Percentiles rank a stretch among this genome's conserved stretches.
Conservation (phyloP, 2,329 filamentous ascomycete genomes). For the Sporothrix phasma region DNA sequence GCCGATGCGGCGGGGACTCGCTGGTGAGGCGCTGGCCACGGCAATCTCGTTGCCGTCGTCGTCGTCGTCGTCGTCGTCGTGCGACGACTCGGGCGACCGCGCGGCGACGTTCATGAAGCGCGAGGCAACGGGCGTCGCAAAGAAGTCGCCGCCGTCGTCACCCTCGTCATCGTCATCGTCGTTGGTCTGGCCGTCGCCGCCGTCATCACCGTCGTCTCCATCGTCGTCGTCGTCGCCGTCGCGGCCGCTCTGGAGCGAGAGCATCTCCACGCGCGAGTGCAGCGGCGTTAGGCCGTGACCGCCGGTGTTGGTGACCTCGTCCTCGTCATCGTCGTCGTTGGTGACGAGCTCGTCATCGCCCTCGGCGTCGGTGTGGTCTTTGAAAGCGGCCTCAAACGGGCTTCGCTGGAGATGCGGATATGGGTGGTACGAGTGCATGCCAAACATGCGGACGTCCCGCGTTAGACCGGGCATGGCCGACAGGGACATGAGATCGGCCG, state of each 20-base stretch:
- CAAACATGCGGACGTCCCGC: constrained; percentile 25
- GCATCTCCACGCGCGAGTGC: not conserved
- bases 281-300: constrained; percentile 9
- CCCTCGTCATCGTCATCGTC: no score
- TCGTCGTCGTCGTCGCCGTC: not conserved
- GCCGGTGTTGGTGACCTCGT: constrained; percentile 15
- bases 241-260: not conserved
- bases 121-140: constrained; percentile 39
- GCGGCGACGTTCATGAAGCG: constrained; percentile 17
- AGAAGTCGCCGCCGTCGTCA: constrained; percentile 40
- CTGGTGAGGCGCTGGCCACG: not conserved
- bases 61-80: constrained; percentile 10
- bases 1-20: not conserved
- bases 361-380: constrained; percentile 68
- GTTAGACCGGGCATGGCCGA: constrained; percentile 29
- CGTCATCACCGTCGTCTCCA: not conserved
- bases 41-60: not conserved
- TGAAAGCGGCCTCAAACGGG: constrained; percentile 32
- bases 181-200: constrained; percentile 48
- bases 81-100: constrained; percentile 18
- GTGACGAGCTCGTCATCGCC: constrained; percentile 85
- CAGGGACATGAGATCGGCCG: constrained; percentile 49
- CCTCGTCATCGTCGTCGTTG: constrained; percentile 57
- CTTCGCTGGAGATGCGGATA: no score
- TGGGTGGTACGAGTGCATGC: not conserved